Base-by-base conservation (phyloP, 768 basidiomycete species). In the Amanita pseudoporphyria region DNA sequence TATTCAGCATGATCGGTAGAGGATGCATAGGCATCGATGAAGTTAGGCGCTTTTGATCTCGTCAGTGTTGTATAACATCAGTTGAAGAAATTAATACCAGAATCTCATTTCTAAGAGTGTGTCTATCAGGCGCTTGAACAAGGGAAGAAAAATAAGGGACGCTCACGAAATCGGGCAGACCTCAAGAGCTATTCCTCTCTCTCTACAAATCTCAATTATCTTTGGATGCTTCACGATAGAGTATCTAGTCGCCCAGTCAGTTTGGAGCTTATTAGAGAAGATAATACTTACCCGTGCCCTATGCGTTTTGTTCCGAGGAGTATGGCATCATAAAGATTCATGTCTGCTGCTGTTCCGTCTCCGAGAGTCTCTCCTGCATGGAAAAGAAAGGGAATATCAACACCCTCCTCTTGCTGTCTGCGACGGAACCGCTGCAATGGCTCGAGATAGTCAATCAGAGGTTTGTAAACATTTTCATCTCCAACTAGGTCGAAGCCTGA, bases 401-500 rank as follows among this genome's bases (percentile, higher is more conserved):
- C 56, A 0, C 76, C 72, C 39, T 74, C 67, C 52, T 80, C 76
- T 45, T 76, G 69, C 56, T 78, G 74, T 21, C 76, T 74, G 42
- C 73, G 64, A 24, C 72, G 66, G 66, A 88, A 89, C 37, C 64
- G 67, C 4, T 83, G 62, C 5, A 91, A 68, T 9, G 74, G 74
- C 30, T 77, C 73, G 24, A 79, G 60, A 59, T 87, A 88, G 57
- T 84, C 65, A 21, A 71, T 75, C 33, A 87, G 68, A 14, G 84
- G 82, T 35, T 67, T 71, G 19, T 77, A 56, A 5, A 63, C 64
- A 58, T 87, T 80, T 58, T 89, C 86, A 41, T 82, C 71, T 3
- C 86, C 86, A n/a, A 88, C 86, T 16, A 89, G 72, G 65, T 89
- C 87, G 56, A 88, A 90, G 2, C 84, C 85, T 84, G 50, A 3